Base-by-base conservation (phyloP, 306 rosid genomes). In the Oemleria cerasiformis region DNA sequence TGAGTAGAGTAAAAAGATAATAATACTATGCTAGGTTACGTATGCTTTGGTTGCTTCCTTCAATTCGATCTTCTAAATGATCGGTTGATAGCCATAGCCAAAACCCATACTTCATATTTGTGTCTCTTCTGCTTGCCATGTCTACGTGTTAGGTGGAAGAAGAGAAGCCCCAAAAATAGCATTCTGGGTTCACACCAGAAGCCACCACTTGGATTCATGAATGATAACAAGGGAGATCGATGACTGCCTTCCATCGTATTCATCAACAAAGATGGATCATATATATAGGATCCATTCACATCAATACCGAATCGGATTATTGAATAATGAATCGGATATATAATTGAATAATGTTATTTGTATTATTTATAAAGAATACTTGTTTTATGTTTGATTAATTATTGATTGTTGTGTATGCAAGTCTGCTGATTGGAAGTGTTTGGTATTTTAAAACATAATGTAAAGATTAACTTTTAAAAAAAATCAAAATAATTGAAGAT, bases 71-170 rank as follows among this genome's bases (percentile, higher is more conserved):
- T 53, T 30, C 7, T 30, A 58, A 58, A 30, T 58, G n/a, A 58
- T n/a, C n/a, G 36, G 11, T 25, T 30, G 63, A 30, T 4, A n/a
- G 15, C 20, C 40, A 30, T 30, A 36, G 23, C 45, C 45, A 38
- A 61, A 38, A 16, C 45, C 65, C 45, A 38, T 38, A 8, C 65
- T 2, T 17, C 44, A 60, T 16, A 60, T 8, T 1, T 4, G 65
- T 60, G 45, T 61, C 64, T 34, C 20, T 34, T 2, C 19, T 34
- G 64, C 64, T 14, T 59, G 42, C 64, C 42, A 59, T 6, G 64
- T 59, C 19, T 59, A 59, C 64, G 64, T 34, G 64, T 59, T n/a
- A 64, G 51, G 15, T 43, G 53, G 68, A 42, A 51, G 60, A 65
- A 65, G 42, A 56, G 42, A 56, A 75, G 11, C 55, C 53, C 61